Conservation (phyloP, 768 basidiomycete species). For the Agrocybe praecox region DNA sequence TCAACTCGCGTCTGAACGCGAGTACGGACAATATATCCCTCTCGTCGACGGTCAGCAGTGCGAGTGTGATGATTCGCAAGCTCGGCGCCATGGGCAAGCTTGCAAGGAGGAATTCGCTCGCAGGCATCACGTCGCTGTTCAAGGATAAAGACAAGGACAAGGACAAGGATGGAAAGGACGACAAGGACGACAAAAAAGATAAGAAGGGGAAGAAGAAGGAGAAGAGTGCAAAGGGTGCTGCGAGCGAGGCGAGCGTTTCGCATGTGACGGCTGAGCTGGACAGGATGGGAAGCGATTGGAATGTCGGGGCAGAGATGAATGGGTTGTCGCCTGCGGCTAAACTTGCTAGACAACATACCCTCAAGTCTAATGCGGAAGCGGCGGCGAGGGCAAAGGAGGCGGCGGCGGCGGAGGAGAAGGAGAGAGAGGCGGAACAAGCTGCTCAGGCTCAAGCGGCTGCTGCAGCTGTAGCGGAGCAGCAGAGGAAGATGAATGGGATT, state of each 20-base stretch:
- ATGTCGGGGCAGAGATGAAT: conserved; percentile 54
- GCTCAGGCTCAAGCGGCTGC: conserved; percentile 27
- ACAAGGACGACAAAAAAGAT: conserved; percentile 41
- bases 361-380: conserved; percentile 53
- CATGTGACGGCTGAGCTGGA: conserved; percentile 88
- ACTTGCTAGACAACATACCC: conserved; percentile 5
- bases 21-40: conserved; percentile 96
- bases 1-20: conserved; percentile 87
- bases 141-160: conserved; percentile 59
- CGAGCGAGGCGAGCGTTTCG: conserved; percentile 69
- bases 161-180: conserved; percentile 60
- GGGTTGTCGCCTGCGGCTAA: conserved; percentile 46
- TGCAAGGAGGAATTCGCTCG: conserved; percentile 81
- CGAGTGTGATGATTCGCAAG: conserved; percentile 96
- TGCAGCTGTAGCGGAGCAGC: conserved; percentile 20
- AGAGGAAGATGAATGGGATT: conserved; percentile 19
- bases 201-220: conserved; percentile 54
- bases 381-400: conserved; percentile 55
- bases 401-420: conserved; percentile 31
- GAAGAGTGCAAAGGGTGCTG: conserved; percentile 62
- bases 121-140: conserved; percentile 92
- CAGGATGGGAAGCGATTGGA: conserved; percentile 63
- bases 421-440: conserved; percentile 43
- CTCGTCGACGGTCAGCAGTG: conserved; percentile 91
- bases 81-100: conserved; percentile 90